phyloP scores from a whole-genome alignment of 2,329 filamentous ascomycete species.

The Didymella sp. region DNA sequence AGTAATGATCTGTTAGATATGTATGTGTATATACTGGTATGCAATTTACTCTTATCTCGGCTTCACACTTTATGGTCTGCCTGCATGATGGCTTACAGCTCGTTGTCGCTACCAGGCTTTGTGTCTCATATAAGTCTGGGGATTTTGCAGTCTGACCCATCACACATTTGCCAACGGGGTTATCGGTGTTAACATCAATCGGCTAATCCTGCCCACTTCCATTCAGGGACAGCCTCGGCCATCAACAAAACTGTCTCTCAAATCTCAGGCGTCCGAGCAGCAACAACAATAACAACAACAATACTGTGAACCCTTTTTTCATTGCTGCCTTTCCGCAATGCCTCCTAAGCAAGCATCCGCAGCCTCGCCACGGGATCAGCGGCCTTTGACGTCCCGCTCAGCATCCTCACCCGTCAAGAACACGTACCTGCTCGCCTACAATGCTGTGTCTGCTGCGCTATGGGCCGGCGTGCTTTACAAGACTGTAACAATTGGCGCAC shows the following conservation, averaged over 20 bases:
- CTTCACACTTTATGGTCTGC: no score
- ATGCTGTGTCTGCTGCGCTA: conserved; percentile 74
- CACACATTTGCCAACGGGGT: not conserved
- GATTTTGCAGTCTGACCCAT: no score
- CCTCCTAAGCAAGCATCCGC: conserved; percentile 26
- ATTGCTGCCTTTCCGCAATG: conserved; percentile 16
- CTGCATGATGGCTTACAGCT: no score
- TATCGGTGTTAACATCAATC: conserved; percentile 3
- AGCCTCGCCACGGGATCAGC: conserved; percentile 7
- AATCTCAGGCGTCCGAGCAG: conserved; percentile 1
- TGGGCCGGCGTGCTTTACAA: conserved; percentile 81
- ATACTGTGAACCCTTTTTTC: not conserved
- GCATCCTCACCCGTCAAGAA: conserved; percentile 33
- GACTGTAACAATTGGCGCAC: conserved; percentile 62
- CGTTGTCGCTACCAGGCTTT: no score
- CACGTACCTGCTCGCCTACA: conserved; percentile 83
- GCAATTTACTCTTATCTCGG: not conserved
- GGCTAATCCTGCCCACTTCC: conserved; percentile 2
- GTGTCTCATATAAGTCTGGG: no score
- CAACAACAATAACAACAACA: not conserved
- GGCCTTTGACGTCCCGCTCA: not conserved
- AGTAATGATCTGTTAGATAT: conserved; percentile 10
- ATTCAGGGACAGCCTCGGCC: conserved; percentile 11
- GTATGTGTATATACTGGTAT: conserved; percentile 11
- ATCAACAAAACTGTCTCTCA: conserved; percentile 16